Conservation (phyloP, 768 basidiomycete species). For the Scleroderma citrinum region DNA sequence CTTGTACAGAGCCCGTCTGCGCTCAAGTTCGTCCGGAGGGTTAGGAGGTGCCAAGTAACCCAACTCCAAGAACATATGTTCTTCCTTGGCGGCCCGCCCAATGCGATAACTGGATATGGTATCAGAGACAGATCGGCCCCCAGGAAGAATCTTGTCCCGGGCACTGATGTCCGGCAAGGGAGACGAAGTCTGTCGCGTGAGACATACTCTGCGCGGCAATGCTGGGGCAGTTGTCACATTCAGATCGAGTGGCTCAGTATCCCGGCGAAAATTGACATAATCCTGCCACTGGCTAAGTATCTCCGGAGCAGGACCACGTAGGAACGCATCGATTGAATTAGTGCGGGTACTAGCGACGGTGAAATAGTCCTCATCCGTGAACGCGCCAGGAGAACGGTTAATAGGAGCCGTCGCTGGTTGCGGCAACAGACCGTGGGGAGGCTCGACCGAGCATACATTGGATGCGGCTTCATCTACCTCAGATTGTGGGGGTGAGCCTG, state of each 20-base stretch:
- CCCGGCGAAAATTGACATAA: slow-evolving; percentile 19
- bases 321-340: slow-evolving; percentile 15
- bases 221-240: slow-evolving; percentile 39
- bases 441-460: slow-evolving; percentile 2
- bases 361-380: slow-evolving; percentile 27
- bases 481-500: slow-evolving; percentile 17
- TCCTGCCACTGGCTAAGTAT: slow-evolving; percentile 23
- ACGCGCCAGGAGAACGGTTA: slow-evolving; percentile 18
- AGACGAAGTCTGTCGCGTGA: slow-evolving; percentile 60
- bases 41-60: slow-evolving; percentile 76
- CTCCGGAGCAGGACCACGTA: slow-evolving; percentile 8
- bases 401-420: slow-evolving; percentile 14
- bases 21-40: slow-evolving; percentile 78
- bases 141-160: slow-evolving; percentile 26
- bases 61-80: slow-evolving; percentile 55
- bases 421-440: slow-evolving; percentile 3
- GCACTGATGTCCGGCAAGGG: slow-evolving; percentile 47
- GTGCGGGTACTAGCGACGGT: slow-evolving; percentile 21
- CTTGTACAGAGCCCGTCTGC: slow-evolving; percentile 83
- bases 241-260: slow-evolving; percentile 24
- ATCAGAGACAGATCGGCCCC: slow-evolving; percentile 31
- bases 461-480: slow-evolving; percentile 3
- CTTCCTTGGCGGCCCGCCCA: slow-evolving; percentile 57
- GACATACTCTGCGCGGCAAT: slow-evolving; percentile 44
- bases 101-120: slow-evolving; percentile 30